A percentile compares a stretch with the other conserved stretches of the same genome.
phyloP scores from a whole-genome alignment of 192 early-diverging fungal genomes.

The Geosiphon pyriformis region DNA sequence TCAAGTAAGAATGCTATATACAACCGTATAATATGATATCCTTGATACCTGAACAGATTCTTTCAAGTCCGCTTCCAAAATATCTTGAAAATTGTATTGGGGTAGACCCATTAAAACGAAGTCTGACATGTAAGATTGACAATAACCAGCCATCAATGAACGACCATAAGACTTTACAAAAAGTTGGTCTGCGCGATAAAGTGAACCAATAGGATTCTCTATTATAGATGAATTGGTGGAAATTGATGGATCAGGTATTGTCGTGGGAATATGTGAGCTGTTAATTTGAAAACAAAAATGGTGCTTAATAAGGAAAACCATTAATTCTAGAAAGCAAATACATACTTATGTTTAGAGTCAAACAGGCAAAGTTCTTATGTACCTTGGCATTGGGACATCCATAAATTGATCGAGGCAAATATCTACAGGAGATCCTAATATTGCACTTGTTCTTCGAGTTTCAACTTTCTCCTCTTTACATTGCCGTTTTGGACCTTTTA shows the following conservation, averaged over 20 bases:
- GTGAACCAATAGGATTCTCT: constrained; percentile 28
- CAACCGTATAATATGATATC: constrained; percentile 42
- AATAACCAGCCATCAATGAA: constrained; percentile 51
- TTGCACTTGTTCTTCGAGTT: not conserved
- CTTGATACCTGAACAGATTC: constrained; percentile 35
- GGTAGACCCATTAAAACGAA: constrained; percentile 55
- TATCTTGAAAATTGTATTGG: constrained; percentile 36
- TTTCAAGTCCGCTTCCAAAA: constrained; percentile 39
- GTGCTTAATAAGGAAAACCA: not conserved
- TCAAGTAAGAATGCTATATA: constrained; percentile 24
- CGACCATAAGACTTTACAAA: constrained; percentile 54
- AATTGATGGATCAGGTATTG: not conserved
- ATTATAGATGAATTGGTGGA: not conserved
- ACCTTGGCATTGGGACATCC: constrained; percentile 23
- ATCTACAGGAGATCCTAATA: not conserved
- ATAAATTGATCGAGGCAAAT: constrained; percentile 11
- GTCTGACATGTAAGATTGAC: constrained; percentile 48
- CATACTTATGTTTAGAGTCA: not conserved
- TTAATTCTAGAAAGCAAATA: not conserved
- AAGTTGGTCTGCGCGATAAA: constrained; percentile 35
- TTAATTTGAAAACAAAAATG: not conserved
- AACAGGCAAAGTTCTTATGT: not conserved
- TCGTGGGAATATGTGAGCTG: not conserved
- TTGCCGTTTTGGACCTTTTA: not conserved
- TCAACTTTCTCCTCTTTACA: not conserved